Evolutionary conservation across 2,329 filamentous ascomycete species (phyloP).

Genomic region (Mollisia scopiformis): DNA sequence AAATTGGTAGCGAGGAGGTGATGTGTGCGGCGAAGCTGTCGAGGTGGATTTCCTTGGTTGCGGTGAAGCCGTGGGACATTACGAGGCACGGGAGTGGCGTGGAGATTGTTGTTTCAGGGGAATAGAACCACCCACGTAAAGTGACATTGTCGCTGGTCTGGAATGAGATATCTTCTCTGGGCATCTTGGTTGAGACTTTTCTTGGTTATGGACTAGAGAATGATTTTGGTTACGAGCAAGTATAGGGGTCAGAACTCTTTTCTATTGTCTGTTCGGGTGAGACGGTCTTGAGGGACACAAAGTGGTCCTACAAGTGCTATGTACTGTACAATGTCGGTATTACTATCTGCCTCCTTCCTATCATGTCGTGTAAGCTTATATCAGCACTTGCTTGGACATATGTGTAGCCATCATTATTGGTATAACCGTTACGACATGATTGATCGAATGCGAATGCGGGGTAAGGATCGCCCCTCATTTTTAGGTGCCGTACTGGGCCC

Average conservation of each 20-base stretch:
- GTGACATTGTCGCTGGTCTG: conserved; percentile 32
- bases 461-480: neutral
- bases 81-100: conserved; percentile 25
- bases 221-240: no score
- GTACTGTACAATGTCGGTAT: no score
- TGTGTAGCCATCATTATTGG: no score
- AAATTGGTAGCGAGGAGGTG: conserved; percentile 26
- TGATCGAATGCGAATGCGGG: neutral
- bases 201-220: no score
- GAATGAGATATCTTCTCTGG: conserved; percentile 32
- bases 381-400: no score
- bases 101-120: conserved; percentile 7
- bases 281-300: no score
- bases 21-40: conserved; percentile 31
- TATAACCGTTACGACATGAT: neutral
- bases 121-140: conserved; percentile 37
- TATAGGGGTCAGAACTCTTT: no score
- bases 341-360: no score
- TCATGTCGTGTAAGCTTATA: neutral
- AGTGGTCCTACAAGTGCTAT: no score
- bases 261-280: no score
- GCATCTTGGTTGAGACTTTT: conserved; percentile 9
- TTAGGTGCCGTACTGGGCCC: no score
- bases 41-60: conserved; percentile 29
- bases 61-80: conserved; percentile 29